These are phyloP conservation scores for Fraxinus cuspidata DNA, from an alignment of 257 asterid species.

Conservation along the genomic window DNA sequence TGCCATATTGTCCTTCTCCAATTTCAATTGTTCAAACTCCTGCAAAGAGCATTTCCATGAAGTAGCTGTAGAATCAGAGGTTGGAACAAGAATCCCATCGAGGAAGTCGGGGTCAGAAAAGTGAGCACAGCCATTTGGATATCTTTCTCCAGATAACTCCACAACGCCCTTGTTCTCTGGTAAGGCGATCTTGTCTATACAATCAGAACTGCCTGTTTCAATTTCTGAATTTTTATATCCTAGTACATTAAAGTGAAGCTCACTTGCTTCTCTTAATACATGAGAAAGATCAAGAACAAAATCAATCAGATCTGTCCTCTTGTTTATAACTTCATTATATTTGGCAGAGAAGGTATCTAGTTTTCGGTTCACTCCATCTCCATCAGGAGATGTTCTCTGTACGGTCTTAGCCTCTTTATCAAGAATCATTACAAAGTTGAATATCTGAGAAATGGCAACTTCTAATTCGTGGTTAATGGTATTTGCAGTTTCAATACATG, in stretches of 20 bases:
- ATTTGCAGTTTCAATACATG: conserved; percentile 28
- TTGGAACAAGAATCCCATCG: conserved; percentile 76
- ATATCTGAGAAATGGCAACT: conserved; percentile 63
- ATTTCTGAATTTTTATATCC: conserved; percentile 70
- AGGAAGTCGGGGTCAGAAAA: conserved; percentile 84
- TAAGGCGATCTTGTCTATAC: conserved; percentile 86
- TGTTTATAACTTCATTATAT: conserved; percentile 48
- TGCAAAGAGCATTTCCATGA: conserved; percentile 81
- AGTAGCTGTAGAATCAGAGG: conserved; percentile 61
- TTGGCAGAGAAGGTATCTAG: conserved; percentile 56
- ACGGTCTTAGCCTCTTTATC: conserved; percentile 69
- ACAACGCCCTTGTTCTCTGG: conserved; percentile 70
- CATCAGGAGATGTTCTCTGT: conserved; percentile 54
- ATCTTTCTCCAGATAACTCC: conserved; percentile 52
- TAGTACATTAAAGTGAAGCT: conserved; percentile 66
- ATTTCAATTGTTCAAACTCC: conserved; percentile 81
- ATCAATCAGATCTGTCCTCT: conserved; percentile 41
- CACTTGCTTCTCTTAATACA: conserved; percentile 64
- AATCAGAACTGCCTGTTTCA: conserved; percentile 71
- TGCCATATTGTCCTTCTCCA: conserved; percentile 67
- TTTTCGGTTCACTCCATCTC: conserved; percentile 49
- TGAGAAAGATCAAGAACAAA: conserved; percentile 73
- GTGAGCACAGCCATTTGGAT: conserved; percentile 56
- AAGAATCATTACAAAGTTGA: conserved; percentile 60
- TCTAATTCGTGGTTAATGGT: conserved; percentile 49